phyloP scores from a whole-genome alignment of 2,329 filamentous ascomycete species.

The Trichoderma asperellum region DNA sequence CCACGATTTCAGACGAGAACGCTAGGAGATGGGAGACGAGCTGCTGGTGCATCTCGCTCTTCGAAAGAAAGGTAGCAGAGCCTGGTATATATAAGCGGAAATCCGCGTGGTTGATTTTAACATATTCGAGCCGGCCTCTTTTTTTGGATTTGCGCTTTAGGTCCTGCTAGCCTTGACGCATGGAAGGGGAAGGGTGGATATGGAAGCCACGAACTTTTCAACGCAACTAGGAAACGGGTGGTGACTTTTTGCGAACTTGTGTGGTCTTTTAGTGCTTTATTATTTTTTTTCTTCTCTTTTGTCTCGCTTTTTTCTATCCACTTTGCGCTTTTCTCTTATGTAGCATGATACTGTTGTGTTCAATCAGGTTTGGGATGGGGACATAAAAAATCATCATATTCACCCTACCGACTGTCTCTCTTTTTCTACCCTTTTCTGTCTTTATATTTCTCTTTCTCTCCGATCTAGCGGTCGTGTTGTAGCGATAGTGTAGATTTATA shows the following conservation, averaged over 20 bases:
- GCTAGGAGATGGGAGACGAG: conserved; percentile 23
- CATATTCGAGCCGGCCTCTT: conserved; percentile 29
- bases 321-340: conserved; percentile 36
- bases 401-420: conserved; percentile 23
- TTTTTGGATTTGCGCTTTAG: conserved; percentile 27
- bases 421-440: not conserved
- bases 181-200: conserved; percentile 26
- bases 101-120: conserved; percentile 28
- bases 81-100: conserved; percentile 31
- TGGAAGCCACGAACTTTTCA: conserved; percentile 26
- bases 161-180: conserved; percentile 19
- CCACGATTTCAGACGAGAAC: conserved; percentile 27
- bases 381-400: conserved; percentile 35
- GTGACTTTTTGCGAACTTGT: conserved; percentile 26
- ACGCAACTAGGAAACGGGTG: conserved; percentile 26
- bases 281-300: conserved; percentile 17
- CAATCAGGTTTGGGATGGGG: conserved; percentile 30
- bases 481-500: conserved; percentile 27
- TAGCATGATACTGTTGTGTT: conserved; percentile 38
- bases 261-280: conserved; percentile 20
- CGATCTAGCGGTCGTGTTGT: conserved; percentile 24
- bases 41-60: conserved; percentile 31
- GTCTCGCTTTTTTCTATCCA: conserved; percentile 31
- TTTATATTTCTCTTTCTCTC: conserved; percentile 1
- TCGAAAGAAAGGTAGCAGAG: conserved; percentile 20